A percentile compares a stretch with the other conserved stretches of the same genome.
These are phyloP conservation scores for Cyclanthera cordifolia DNA, from an alignment of 306 rosid genomes.

Conservation along the genomic window DNA sequence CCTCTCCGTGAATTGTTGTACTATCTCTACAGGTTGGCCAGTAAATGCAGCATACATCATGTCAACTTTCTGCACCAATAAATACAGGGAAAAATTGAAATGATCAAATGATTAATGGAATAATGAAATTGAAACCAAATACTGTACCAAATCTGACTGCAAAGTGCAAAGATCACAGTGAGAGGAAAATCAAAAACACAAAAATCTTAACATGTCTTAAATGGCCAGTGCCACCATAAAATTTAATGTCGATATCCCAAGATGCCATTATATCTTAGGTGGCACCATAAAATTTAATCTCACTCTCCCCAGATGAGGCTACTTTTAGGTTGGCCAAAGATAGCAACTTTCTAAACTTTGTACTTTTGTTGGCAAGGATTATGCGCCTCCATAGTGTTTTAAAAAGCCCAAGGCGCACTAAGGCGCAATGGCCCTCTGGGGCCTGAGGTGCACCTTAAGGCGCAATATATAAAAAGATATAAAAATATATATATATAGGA, in stretches of 20 bases:
- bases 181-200: neutral
- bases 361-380: neutral
- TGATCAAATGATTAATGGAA: neutral
- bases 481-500: too few relatives aligned
- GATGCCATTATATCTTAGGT: neutral
- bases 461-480: too few relatives aligned
- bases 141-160: neutral
- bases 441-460: too few relatives aligned
- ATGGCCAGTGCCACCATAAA: neutral
- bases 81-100: constrained; percentile 8
- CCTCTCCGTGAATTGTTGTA: constrained; percentile 84
- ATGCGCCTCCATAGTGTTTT: neutral
- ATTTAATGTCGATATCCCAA: neutral
- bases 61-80: constrained; percentile 68
- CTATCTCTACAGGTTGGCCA: constrained; percentile 75
- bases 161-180: neutral
- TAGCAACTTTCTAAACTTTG: neutral
- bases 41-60: constrained; percentile 79
- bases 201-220: neutral
- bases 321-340: neutral
- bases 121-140: neutral
- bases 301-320: neutral
- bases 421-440: too few relatives aligned
- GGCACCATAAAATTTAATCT: neutral
- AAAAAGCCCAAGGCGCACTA: too few relatives aligned